A percentile compares a stretch with the other conserved stretches of the same genome.
phyloP scores from a whole-genome alignment of 2,329 filamentous ascomycete genomes.

The Cryphonectria radicalis region DNA sequence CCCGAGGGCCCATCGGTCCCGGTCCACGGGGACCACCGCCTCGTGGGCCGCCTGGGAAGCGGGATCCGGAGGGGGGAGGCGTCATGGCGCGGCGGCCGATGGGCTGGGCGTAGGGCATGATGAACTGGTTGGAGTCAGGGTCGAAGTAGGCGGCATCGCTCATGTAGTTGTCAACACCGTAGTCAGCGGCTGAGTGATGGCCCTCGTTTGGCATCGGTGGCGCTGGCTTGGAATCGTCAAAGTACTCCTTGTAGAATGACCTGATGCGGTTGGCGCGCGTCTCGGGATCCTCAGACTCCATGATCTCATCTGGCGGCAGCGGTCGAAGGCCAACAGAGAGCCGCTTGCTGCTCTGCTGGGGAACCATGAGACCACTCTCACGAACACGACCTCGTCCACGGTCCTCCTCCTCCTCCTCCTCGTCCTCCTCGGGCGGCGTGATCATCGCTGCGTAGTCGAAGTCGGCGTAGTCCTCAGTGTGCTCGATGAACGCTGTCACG shows the following conservation, averaged over 20 bases:
- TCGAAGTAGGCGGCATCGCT: conserved; percentile 72
- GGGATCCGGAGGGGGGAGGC: conserved; percentile 70
- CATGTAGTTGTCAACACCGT: conserved; percentile 62
- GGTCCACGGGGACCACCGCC: conserved; percentile 35
- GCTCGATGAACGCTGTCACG: conserved; percentile 37
- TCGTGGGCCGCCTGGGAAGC: conserved; percentile 47
- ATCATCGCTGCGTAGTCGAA: conserved; percentile 34
- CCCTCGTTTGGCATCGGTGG: conserved; percentile 30
- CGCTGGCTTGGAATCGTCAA: conserved; percentile 74
- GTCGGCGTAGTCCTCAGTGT: conserved; percentile 42
- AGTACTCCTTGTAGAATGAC: conserved; percentile 99
- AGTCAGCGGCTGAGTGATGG: conserved; percentile 52
- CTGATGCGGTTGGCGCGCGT: conserved; percentile 93
- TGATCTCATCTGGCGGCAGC: conserved; percentile 81
- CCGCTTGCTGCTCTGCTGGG: conserved; percentile 58
- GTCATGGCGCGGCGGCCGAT: conserved; percentile 93
- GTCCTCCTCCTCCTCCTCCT: conserved; percentile 33
- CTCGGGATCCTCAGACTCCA: conserved; percentile 84
- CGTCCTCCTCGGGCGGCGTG: conserved; percentile 28
- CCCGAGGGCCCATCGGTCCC: conserved; percentile 23
- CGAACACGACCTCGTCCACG: conserved; percentile 44
- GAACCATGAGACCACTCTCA: conserved; percentile 53
- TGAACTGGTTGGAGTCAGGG: conserved; percentile 70
- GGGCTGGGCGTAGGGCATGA: conserved; percentile 83
- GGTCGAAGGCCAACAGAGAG: conserved; percentile 79